These are phyloP conservation scores for Decorospora gaudefroyi DNA, from an alignment of 2,329 filamentous ascomycete genomes.

Conservation along the genomic window DNA sequence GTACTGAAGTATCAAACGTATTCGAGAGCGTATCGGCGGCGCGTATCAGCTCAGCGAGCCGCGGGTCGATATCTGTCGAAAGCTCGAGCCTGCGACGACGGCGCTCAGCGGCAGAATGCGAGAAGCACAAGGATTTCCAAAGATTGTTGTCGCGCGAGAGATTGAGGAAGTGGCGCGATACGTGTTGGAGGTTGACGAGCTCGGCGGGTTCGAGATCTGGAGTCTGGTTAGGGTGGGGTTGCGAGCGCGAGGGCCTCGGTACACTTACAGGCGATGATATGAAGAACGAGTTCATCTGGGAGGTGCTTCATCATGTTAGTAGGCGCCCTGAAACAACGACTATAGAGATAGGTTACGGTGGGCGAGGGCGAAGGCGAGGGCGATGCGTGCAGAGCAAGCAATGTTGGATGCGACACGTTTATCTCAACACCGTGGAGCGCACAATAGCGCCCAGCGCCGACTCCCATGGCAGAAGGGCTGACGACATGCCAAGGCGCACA, in stretches of 20 bases:
- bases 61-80: constrained; percentile 46
- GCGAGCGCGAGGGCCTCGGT: constrained; percentile 6
- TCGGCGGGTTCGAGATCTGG: constrained; percentile 67
- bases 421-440: constrained; percentile 14
- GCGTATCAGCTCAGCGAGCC: constrained; percentile 51
- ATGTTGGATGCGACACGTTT: constrained; percentile 19
- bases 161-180: constrained; percentile 67
- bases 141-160: constrained; percentile 74
- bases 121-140: constrained; percentile 78
- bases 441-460: constrained; percentile 15
- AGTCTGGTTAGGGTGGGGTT: constrained; percentile 19
- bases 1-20: constrained; percentile 29
- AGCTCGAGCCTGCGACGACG: constrained; percentile 55
- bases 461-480: constrained; percentile 23
- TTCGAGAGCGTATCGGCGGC: constrained; percentile 46
- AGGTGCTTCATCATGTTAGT: constrained; percentile 31
- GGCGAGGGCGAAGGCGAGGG: too few species aligned
- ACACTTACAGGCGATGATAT: constrained; percentile 50
- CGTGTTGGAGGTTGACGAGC: constrained; percentile 69
- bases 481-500: constrained; percentile 20
- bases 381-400: too few species aligned
- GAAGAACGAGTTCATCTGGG: constrained; percentile 51
- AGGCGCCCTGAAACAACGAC: too few species aligned
- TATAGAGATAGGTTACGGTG: too few species aligned
- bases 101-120: constrained; percentile 68